Base-by-base conservation (phyloP, 2,329 filamentous ascomycete species). In the Colletotrichum liriopes region DNA sequence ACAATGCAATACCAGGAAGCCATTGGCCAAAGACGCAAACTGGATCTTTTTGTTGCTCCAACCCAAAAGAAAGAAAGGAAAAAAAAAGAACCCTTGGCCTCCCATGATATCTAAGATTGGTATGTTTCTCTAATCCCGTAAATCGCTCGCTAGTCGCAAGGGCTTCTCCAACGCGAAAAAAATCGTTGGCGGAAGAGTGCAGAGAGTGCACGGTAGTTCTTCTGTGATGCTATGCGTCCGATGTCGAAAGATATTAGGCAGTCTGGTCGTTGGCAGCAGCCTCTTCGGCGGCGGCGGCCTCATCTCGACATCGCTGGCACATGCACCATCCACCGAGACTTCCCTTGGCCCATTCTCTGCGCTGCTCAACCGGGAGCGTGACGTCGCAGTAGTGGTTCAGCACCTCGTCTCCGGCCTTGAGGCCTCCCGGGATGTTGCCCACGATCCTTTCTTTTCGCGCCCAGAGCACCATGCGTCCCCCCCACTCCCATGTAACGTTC, bases 351-450 rank as follows among this genome's bases (percentile, higher is more conserved):
- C 96, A 98, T 78, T 97, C 95, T 73, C 96, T 90, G 69, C 96
- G 89, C 79, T 96, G 90, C 75, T 92, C 89, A 2, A 98, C 95
- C 0, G 90, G 87, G 71, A 98, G 80, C 26, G 90, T 87, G 65
- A 98, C 88, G 83, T 98, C 96, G 80, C 95, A 98, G 81, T 99
- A 99, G 82, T 98, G 96, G 79, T 95, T 97, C 74, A 97, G 82
- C 55, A 98, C 91, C 84, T 99, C 96, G 73, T 97, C 91, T 6
- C 93, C 95, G 63, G 90, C 89, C 77, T 86, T 90, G 76, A 98
- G 91, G 0, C 93, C 93, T 0, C 88, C 88, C 1, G 82, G 80
- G 1, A 76, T 77, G 49, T 80, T 77, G 79, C 87, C 88, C 7
- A 88, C 82, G 5, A 93, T 85, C 47, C 90, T 84, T 74, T 87